Base-by-base conservation (phyloP, 129 eudicot genomes). In the Tanacetum coccineum region DNA sequence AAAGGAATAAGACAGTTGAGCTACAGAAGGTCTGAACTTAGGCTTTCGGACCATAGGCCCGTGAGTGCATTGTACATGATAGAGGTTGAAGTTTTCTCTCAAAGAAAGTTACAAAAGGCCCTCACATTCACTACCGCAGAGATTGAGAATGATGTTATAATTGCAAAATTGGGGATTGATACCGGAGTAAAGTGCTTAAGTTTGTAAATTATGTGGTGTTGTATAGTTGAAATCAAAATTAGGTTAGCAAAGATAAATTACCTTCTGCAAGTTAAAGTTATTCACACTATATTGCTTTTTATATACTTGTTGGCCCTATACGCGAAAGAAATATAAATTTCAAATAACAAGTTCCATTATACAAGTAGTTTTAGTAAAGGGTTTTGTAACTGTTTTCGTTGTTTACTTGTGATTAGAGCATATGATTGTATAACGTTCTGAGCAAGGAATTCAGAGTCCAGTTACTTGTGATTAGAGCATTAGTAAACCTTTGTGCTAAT, bases 91-190 rank as follows among this genome's bases (percentile, higher is more conserved):
- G 96, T 78, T 52, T 93, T 88, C 77, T 85, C 79, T 42, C 74
- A 95, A 56, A 74, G 83, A 58, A 93, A 81, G 79, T 68, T 93
- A 79, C 87, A 93, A 48, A 82, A 83, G 57, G 98, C 96, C 15
- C 95, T 93, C 59, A 84, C 89, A 50, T 80, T 88, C 61, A 93
- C 98, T 25, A 84, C 83, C 72, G 96, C 98, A 22, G 98, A 93
- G 81, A 71, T 93, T 55, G 87, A 85, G 61, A 71, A 80, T 15
- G 77, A 82, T 22, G 80, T 59, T 25, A 59, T 76, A 26, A 65
- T 82, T 18, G 22, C 79, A 5, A 76, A 73, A 48, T 50, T 70
- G 57, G 67, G 64, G 56, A 2, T 47, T 5, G 73, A 60, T 65
- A 74, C 45, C 39, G 84, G 73, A 67, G 42, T 77, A 26, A 75